Base-by-base conservation (phyloP, 2,329 filamentous ascomycete genomes). In the Paecilomyces sp. region DNA sequence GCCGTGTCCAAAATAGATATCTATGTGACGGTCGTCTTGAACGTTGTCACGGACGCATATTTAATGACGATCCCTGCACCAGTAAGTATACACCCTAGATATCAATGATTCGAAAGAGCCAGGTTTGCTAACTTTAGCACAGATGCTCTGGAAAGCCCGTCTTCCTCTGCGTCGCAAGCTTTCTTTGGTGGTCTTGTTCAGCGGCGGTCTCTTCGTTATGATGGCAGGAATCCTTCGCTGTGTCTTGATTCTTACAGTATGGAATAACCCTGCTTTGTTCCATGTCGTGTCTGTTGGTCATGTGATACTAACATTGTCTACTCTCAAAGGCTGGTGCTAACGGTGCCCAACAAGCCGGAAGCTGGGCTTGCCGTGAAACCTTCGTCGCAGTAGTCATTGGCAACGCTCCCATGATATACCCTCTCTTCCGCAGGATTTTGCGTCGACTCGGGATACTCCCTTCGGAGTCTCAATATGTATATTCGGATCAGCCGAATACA, bases 21-120 rank as follows among this genome's bases (percentile, higher is more conserved):
- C 41, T 83, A 80, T 68, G 77, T 81, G n/a, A 81, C 77, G 1
- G 78, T 82, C 33, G 71, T 76, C 3, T 72, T 82, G 61, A 86
- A 85, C 62, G 77, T 85, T 2, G 64, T 73, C 1, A 87, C 84
- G 2, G 85, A 87, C 63, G 57, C 85, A 0, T 86, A 86, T 63
- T 74, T 86, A n/a, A 80, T 86, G 59, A 78, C 79, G 30, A 85
- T 86, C 41, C 83, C 83, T 0, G 51, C 51, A 30, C 51, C 51
- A 3, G 51, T 53, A 53, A 13, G 56, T 51, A 12, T 31, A 13
- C 13, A 8, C 3, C 1, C 18, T 51, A 24, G 9, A n/a, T 33
- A 25, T 7, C 58, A n/a, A 36, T 79, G 15, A 13, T 47, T 47
- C n/a, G 18, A 4, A 18, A n/a, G 8, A 18, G 7, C 18, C 15